Evolutionary conservation across 1,284 basidiomycete genomes (phyloP).

Genomic region (Leccinum fallax): DNA sequence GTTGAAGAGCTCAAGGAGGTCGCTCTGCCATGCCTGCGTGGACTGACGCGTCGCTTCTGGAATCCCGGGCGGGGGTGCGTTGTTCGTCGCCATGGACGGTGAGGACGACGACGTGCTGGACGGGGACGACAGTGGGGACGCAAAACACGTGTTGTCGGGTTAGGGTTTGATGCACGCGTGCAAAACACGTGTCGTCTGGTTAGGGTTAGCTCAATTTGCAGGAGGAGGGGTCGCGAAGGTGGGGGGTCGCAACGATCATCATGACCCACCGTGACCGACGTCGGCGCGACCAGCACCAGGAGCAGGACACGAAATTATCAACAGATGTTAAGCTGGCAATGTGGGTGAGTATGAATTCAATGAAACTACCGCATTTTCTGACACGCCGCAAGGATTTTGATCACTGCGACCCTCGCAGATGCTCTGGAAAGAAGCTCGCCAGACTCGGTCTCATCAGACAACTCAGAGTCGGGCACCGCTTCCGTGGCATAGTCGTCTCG

Average conservation of each 20-base stretch:
- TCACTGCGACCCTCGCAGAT: constrained; percentile 94
- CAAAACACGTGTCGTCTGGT: not conserved
- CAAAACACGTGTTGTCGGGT: constrained; percentile 34
- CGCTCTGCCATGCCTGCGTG: constrained; percentile 71
- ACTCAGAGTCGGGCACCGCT: constrained; percentile 83
- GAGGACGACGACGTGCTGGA: constrained; percentile 29
- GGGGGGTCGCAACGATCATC: not conserved
- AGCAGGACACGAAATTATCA: not conserved
- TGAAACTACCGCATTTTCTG: not conserved
- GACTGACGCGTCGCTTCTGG: constrained; percentile 66
- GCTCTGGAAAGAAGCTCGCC: constrained; percentile 93
- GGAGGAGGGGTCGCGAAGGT: not conserved
- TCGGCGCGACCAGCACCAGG: not conserved
- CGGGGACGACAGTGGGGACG: constrained; percentile 22
- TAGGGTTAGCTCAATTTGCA: not conserved
- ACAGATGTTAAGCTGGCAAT: not conserved
- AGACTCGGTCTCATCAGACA: constrained; percentile 85
- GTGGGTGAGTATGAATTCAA: not conserved
- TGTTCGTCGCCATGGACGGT: constrained; percentile 35
- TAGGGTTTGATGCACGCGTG: constrained; percentile 25
- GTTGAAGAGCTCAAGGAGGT: constrained; percentile 76
- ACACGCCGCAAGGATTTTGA: constrained; percentile 78
- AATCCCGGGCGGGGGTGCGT: constrained; percentile 49
- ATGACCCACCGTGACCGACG: not conserved
- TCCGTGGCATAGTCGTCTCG: constrained; percentile 93